Conservation (phyloP, 768 basidiomycete species). For the Strobilomyces echinocephalus region DNA sequence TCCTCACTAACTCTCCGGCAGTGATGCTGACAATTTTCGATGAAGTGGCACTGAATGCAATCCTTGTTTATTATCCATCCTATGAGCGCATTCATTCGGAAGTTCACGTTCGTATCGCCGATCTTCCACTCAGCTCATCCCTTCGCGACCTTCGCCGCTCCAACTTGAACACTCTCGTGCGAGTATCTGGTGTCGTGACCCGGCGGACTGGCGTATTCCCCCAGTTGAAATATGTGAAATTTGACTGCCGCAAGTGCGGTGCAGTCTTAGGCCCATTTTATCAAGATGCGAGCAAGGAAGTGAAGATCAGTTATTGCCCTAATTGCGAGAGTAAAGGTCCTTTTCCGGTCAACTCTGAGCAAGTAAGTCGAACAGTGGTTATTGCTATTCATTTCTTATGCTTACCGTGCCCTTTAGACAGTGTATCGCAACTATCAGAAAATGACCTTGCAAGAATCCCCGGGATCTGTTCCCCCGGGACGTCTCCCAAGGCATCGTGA, state of each 20-base stretch:
- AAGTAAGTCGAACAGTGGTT: conserved; percentile 45
- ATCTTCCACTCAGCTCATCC: conserved; percentile 84
- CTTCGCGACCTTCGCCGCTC: conserved; percentile 90
- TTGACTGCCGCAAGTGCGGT: conserved; percentile 93
- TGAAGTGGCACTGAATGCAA: conserved; percentile 89
- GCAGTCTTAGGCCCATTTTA: conserved; percentile 96
- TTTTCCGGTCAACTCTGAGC: conserved; percentile 94
- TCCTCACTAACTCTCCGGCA: conserved; percentile 90
- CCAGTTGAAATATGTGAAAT: conserved; percentile 99
- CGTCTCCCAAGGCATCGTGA: conserved; percentile 95
- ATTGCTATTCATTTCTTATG: background rate
- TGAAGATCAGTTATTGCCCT: conserved; percentile 90
- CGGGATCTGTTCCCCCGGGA: conserved; percentile 96
- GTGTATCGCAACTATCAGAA: conserved; percentile 98
- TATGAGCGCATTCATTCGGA: conserved; percentile 98
- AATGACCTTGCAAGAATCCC: conserved; percentile 97
- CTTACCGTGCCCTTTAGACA: conserved; percentile 50
- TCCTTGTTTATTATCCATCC: conserved; percentile 91
- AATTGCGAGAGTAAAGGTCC: conserved; percentile 95
- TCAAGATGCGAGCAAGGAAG: conserved; percentile 93
- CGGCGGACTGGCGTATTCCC: conserved; percentile 95
- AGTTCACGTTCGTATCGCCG: conserved; percentile 94
- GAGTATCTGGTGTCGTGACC: conserved; percentile 94
- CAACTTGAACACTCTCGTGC: conserved; percentile 92
- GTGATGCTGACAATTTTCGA: conserved; percentile 94